Conservation (phyloP, 192 early-diverging fungal species). For the Physocladia obscura region DNA sequence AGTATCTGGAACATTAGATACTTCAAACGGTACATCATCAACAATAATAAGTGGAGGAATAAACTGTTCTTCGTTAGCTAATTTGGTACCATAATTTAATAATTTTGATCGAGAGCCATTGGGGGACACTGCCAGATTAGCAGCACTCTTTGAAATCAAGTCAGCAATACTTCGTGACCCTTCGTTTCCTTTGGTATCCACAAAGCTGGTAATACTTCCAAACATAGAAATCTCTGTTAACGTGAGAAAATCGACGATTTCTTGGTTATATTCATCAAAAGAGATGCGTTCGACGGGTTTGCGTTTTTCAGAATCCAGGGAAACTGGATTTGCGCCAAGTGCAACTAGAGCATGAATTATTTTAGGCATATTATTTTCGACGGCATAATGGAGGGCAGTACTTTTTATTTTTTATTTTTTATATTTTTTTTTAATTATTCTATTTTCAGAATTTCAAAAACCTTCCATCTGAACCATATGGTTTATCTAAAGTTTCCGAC, state of each 20-base stretch:
- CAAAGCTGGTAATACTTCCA: constrained; percentile 23
- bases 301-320: constrained; percentile 19
- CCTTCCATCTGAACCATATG: constrained; percentile 15
- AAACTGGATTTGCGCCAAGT: constrained; percentile 29
- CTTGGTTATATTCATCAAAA: constrained; percentile 14
- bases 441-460: not conserved
- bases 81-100: not conserved
- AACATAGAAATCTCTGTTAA: constrained; percentile 30
- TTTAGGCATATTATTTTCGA: not conserved
- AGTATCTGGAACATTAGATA: not conserved
- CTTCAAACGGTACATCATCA: not conserved
- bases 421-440: not conserved
- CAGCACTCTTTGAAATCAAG: constrained; percentile 23
- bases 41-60: not conserved
- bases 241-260: constrained; percentile 31
- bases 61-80: not conserved
- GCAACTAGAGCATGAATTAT: constrained; percentile 26
- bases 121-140: too few relatives aligned
- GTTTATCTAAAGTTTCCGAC: not conserved
- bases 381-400: constrained; percentile 39
- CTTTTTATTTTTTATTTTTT: constrained; percentile 6
- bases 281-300: constrained; percentile 27
- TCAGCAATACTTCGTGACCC: constrained; percentile 13
- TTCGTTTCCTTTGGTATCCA: not conserved
- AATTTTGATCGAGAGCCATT: too few relatives aligned